These are phyloP conservation scores for Gossypium gossypioides DNA, from an alignment of 441 rosid species.

Conservation along the genomic window DNA sequence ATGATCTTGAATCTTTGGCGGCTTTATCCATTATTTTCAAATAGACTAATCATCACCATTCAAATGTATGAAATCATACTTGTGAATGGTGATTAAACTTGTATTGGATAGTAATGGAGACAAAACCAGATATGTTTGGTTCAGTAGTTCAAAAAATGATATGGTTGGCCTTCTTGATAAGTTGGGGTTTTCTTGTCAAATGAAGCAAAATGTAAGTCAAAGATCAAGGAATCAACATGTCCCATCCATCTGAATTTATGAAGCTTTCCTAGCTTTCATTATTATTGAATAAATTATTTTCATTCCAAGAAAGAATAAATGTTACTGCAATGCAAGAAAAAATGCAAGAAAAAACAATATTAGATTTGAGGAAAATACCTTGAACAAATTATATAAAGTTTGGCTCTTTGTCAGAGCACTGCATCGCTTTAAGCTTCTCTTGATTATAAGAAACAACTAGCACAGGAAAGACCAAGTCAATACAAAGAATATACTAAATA, in stretches of 20 bases:
- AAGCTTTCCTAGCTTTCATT: neutral
- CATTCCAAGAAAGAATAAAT: slow-evolving; percentile 4
- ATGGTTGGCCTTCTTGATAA: slow-evolving; percentile 3
- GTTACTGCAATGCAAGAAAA: slow-evolving; percentile 3
- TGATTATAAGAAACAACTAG: slow-evolving; percentile 84
- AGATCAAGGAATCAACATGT: slow-evolving; percentile 5
- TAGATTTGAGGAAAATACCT: slow-evolving; percentile 38
- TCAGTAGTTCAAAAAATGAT: neutral
- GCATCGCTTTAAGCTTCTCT: slow-evolving; percentile 96
- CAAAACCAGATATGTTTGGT: neutral
- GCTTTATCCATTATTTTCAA: neutral
- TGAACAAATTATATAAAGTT: slow-evolving; percentile 77
- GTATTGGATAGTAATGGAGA: neutral
- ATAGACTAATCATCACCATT: neutral
- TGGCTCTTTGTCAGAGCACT: slow-evolving; percentile 81
- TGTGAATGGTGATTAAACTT: neutral
- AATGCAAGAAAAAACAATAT: slow-evolving; percentile 3
- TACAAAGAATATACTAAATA: slow-evolving; percentile 3
- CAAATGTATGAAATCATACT: neutral
- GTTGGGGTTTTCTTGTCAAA: neutral
- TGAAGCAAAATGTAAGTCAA: neutral
- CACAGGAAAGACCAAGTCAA: slow-evolving; percentile 20
- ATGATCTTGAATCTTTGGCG: neutral
- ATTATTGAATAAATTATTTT: neutral
- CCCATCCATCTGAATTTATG: neutral